A percentile compares a stretch with the other conserved stretches of the same genome.
Conservation (phyloP, 352 stramenopile species). For the Phytopythium vexans region DNA sequence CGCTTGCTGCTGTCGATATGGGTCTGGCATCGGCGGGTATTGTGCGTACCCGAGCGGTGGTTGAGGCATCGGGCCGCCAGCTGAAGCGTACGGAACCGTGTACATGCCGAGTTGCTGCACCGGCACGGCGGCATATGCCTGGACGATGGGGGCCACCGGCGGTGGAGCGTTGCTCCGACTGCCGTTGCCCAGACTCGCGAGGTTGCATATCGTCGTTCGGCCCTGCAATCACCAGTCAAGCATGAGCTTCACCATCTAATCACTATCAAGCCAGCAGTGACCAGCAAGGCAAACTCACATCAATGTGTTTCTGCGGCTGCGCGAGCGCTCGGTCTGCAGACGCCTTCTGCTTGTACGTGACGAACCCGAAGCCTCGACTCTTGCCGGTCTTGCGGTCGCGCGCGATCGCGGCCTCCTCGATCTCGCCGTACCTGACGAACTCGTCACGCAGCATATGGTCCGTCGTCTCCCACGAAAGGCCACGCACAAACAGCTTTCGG, state of each 20-base stretch:
- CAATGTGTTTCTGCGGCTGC: constrained; percentile 60
- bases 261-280: background rate
- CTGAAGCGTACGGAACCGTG: constrained; percentile 10
- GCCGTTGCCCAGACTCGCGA: constrained; percentile 35
- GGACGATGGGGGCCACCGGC: constrained; percentile 18
- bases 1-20: constrained; percentile 17
- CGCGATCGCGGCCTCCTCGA: constrained; percentile 45
- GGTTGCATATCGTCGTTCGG: constrained; percentile 51
- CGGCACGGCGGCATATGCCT: constrained; percentile 13
- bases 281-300: constrained; percentile 30
- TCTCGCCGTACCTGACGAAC: constrained; percentile 64
- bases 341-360: constrained; percentile 53
- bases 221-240: constrained; percentile 21
- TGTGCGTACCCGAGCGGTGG: constrained; percentile 17
- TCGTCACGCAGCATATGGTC: constrained; percentile 45
- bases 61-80: constrained; percentile 11
- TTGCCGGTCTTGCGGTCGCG: constrained; percentile 52
- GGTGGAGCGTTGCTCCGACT: constrained; percentile 2
- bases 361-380: constrained; percentile 70
- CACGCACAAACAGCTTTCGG: constrained; percentile 63
- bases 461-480: constrained; percentile 52
- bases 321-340: constrained; percentile 43
- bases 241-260: background rate
- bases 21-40: constrained; percentile 22
- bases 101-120: constrained; percentile 28